A percentile compares a stretch with the other conserved stretches of the same genome.
These are phyloP conservation scores for Penicillium corylophilum DNA, from an alignment of 2,329 filamentous ascomycete species.

Conservation along the genomic window DNA sequence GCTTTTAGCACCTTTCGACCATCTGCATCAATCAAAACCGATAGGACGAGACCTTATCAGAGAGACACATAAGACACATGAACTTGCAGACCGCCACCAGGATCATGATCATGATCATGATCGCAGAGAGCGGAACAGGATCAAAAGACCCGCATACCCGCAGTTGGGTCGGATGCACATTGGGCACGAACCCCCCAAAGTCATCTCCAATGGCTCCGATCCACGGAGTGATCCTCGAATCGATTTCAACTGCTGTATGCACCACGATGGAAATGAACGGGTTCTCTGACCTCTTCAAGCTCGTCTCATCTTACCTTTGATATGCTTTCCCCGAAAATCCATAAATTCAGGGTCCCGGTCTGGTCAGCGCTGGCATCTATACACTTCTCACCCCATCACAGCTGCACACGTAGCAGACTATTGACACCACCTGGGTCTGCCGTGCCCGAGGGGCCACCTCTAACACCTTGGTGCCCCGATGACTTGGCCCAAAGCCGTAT, in stretches of 20 bases:
- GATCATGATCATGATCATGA: background rate
- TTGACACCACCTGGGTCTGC: conserved; percentile 23
- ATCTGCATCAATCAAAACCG: no score
- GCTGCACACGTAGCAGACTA: conserved; percentile 37
- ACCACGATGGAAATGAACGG: conserved; percentile 2
- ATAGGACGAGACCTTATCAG: background rate
- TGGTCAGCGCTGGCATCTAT: conserved; percentile 15
- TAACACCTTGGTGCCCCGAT: conserved; percentile 1
- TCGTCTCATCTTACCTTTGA: background rate
- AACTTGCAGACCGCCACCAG: background rate
- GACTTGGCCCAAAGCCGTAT: conserved; percentile 6
- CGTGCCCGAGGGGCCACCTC: conserved; percentile 5
- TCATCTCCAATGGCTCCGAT: background rate
- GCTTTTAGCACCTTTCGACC: no score
- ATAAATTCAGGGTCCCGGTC: conserved; percentile 6
- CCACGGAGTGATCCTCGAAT: background rate
- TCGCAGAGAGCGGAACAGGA: background rate
- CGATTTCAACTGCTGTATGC: background rate
- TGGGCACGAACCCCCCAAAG: conserved; percentile 19
- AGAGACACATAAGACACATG: background rate
- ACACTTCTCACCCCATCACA: conserved; percentile 29
- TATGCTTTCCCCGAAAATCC: background rate
- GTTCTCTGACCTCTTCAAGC: background rate
- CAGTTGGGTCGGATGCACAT: conserved; percentile 28
- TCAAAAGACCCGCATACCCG: conserved; percentile 9